Evolutionary conservation across 495 filamentous ascomycete genomes (phyloP).

Genomic region (Amphirosellinia nigrospora): DNA sequence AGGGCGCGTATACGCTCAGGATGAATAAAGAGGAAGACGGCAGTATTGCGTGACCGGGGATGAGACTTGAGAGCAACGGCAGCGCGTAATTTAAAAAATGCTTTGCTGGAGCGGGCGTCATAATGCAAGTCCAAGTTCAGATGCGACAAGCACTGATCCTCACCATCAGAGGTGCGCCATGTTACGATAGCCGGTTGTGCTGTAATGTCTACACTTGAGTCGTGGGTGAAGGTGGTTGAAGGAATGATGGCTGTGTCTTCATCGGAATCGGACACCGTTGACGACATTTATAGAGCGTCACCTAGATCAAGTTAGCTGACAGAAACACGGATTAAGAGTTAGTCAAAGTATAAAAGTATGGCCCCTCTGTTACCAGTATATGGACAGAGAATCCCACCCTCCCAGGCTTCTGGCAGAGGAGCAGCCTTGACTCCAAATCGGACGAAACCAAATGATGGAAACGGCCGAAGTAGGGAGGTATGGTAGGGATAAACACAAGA

Average conservation of each 20-base stretch:
- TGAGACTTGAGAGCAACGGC: constrained; percentile 19
- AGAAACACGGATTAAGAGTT: constrained; percentile 10
- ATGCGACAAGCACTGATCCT: constrained; percentile 12
- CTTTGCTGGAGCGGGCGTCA: constrained; percentile 23
- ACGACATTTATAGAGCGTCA: constrained; percentile 17
- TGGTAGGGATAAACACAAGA: not conserved
- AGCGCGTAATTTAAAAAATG: constrained; percentile 21
- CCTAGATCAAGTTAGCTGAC: constrained; percentile 14
- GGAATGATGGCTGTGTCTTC: not conserved
- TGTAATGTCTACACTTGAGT: constrained; percentile 16
- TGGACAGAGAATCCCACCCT: constrained; percentile 26
- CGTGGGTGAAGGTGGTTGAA: not conserved
- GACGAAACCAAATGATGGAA: not conserved
- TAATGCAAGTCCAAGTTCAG: constrained; percentile 20
- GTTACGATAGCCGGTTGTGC: constrained; percentile 9
- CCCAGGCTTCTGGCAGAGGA: constrained; percentile 28
- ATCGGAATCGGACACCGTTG: constrained; percentile 20
- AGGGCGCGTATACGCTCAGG: constrained; percentile 42
- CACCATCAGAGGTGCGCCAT: constrained; percentile 15
- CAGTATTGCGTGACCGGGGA: constrained; percentile 16
- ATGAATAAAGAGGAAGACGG: constrained; percentile 25
- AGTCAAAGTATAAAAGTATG: constrained; percentile 4
- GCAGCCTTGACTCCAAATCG: constrained; percentile 27
- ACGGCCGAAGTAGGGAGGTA: not conserved
- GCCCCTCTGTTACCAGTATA: constrained; percentile 20